Evolutionary conservation across 2,329 filamentous ascomycete species (phyloP).

Genomic region (Niveomyces coronatus): DNA sequence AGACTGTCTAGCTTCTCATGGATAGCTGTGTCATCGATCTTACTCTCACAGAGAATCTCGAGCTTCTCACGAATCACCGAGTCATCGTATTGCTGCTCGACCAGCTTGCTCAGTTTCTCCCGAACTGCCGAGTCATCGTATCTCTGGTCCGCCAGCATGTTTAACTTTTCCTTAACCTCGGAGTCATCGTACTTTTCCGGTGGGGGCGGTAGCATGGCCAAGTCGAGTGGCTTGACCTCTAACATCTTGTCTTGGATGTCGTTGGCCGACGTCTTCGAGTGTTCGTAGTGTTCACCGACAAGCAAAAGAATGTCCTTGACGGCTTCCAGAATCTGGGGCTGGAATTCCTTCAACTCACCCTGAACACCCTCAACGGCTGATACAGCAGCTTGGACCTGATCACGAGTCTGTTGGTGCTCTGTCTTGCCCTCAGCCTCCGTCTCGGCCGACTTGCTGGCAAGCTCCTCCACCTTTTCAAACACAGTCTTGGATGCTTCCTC

Average conservation of each 20-base stretch:
- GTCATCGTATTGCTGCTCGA: slow-evolving; percentile 12
- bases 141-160: slow-evolving; percentile 23
- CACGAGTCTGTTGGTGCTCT: slow-evolving; percentile 74
- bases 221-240: slow-evolving; percentile 50
- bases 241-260: slow-evolving; percentile 49
- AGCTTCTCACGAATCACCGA: slow-evolving; percentile 17
- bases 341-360: slow-evolving; percentile 67
- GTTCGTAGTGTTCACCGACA: slow-evolving; percentile 79
- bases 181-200: slow-evolving; percentile 52
- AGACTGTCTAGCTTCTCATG: slow-evolving; percentile 34
- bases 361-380: slow-evolving; percentile 66
- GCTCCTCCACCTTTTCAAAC: slow-evolving; percentile 71
- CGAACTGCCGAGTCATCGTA: slow-evolving; percentile 24
- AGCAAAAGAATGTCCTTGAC: slow-evolving; percentile 77
- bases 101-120: slow-evolving; percentile 17
- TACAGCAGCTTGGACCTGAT: slow-evolving; percentile 67
- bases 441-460: slow-evolving; percentile 66
- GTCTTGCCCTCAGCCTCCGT: slow-evolving; percentile 61
- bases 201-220: slow-evolving; percentile 41
- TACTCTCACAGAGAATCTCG: slow-evolving; percentile 30
- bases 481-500: slow-evolving; percentile 80
- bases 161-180: slow-evolving; percentile 21
- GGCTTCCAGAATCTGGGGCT: slow-evolving; percentile 79
- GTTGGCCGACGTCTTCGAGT: slow-evolving; percentile 58
- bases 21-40: slow-evolving; percentile 43